These are phyloP conservation scores for Penicillium roqueforti DNA, from an alignment of 495 filamentous ascomycete genomes.

Conservation along the genomic window DNA sequence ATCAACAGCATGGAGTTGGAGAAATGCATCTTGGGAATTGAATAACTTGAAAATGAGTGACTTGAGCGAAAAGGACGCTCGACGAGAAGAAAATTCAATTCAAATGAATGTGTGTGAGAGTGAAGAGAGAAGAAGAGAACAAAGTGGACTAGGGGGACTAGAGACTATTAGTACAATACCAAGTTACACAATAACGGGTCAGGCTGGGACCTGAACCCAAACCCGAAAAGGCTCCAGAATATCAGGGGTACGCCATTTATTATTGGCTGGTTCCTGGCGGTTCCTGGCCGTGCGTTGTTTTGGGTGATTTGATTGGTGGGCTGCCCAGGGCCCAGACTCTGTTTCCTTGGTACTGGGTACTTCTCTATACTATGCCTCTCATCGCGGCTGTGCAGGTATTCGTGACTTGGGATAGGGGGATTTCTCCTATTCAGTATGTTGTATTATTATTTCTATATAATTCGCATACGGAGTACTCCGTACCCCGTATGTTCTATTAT, in stretches of 20 bases:
- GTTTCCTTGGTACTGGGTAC: constrained; percentile 1
- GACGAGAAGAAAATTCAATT: constrained; percentile 12
- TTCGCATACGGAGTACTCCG: too few relatives aligned
- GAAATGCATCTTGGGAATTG: constrained; percentile 35
- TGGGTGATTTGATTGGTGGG: constrained; percentile 6
- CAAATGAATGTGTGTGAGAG: constrained; percentile 28
- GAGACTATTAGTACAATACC: constrained; percentile 5
- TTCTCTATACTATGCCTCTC: background rate
- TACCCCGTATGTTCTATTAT: background rate
- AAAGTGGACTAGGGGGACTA: constrained; percentile 16
- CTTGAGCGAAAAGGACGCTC: constrained; percentile 27
- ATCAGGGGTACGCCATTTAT: constrained; percentile 8
- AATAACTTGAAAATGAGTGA: constrained; percentile 18
- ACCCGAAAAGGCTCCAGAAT: background rate
- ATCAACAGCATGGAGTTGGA: constrained; percentile 40
- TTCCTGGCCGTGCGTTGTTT: constrained; percentile 9
- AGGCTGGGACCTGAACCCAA: background rate
- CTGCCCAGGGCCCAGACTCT: constrained; percentile 3
- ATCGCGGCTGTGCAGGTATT: constrained; percentile 2
- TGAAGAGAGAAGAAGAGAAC: constrained; percentile 16
- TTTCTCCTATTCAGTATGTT: background rate
- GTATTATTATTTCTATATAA: background rate
- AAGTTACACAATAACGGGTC: constrained; percentile 2
- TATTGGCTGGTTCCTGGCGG: constrained; percentile 13
- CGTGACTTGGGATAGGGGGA: constrained; percentile 1